These are phyloP conservation scores for Anthoceros angustus DNA, from an alignment of 225 moss, liverwort and hornwort genomes.

Conservation along the genomic window DNA sequence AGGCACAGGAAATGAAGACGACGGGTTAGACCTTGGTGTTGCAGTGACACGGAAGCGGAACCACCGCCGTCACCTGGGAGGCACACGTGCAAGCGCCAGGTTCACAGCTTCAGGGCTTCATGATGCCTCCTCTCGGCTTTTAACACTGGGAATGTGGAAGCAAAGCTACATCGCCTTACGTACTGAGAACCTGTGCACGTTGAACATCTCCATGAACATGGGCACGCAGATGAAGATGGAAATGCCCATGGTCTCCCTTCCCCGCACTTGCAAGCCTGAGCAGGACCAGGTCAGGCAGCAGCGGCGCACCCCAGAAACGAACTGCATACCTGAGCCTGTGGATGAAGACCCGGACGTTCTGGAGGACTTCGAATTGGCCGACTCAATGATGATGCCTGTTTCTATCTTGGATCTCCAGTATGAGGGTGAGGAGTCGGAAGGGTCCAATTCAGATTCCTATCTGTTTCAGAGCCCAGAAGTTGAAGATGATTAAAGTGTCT, in stretches of 20 bases:
- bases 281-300: too few species aligned
- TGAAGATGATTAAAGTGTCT: constrained; percentile 1
- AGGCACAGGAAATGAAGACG: background rate
- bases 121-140: too few species aligned
- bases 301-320: too few species aligned
- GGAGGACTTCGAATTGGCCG: background rate
- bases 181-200: too few species aligned
- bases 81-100: background rate
- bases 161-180: too few species aligned
- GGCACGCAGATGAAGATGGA: too few species aligned
- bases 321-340: background rate
- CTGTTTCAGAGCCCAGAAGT: background rate
- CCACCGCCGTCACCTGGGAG: too few species aligned
- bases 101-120: background rate
- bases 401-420: background rate
- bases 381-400: background rate
- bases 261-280: too few species aligned
- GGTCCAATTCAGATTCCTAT: background rate
- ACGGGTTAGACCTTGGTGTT: too few species aligned
- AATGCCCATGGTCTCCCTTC: too few species aligned
- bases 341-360: background rate
- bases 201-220: too few species aligned
- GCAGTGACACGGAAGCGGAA: background rate
- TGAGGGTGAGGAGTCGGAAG: background rate
- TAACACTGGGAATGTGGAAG: too few species aligned